A percentile compares a stretch with the other conserved stretches of the same genome.
Evolutionary conservation across 441 rosid genomes (phyloP).

Genomic region (Gossypium davidsonii): DNA sequence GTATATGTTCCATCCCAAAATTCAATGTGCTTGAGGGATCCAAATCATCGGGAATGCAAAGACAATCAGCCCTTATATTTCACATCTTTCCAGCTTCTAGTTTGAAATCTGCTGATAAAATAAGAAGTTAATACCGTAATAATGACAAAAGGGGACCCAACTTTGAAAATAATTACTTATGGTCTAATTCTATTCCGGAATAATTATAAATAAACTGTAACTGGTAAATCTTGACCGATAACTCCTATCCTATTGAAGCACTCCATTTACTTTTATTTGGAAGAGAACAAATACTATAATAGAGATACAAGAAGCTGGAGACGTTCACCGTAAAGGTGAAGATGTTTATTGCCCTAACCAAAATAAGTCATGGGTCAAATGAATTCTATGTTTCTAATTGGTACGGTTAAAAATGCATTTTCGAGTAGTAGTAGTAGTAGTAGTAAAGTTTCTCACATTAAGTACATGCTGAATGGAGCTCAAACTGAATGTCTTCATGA

Average conservation of each 20-base stretch:
- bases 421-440: not conserved
- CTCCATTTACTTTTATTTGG: not conserved
- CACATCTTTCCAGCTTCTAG: slow-evolving; percentile 27
- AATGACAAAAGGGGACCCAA: not conserved
- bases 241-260: too few species aligned
- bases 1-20: slow-evolving; percentile 30
- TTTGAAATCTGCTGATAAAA: slow-evolving; percentile 23
- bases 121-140: not conserved
- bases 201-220: not conserved
- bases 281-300: not conserved
- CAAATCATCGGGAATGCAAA: slow-evolving; percentile 27
- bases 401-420: not conserved
- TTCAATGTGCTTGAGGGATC: slow-evolving; percentile 13
- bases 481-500: slow-evolving; percentile 32
- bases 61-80: slow-evolving; percentile 26
- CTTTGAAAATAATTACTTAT: not conserved
- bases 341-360: not conserved
- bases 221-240: not conserved
- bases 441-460: slow-evolving; percentile 34
- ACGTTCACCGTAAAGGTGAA: not conserved
- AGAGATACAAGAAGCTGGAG: not conserved
- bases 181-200: not conserved
- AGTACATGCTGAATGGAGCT: slow-evolving; percentile 21
- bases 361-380: not conserved
- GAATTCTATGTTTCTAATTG: not conserved